Evolutionary conservation across 2,329 filamentous ascomycete species (phyloP).

Genomic region (Huntiella savannae): DNA sequence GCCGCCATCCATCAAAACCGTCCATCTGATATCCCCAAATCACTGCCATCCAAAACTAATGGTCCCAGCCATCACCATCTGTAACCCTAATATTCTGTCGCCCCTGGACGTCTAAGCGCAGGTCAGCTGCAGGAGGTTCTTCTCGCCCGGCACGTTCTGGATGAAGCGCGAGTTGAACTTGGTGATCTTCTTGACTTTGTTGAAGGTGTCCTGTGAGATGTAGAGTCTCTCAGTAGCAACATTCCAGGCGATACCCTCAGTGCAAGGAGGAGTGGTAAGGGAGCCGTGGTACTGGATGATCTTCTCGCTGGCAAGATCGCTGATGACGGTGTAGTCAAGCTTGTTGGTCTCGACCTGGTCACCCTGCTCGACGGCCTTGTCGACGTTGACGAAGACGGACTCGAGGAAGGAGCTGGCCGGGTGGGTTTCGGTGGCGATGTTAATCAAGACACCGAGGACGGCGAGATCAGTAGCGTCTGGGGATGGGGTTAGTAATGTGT

Average conservation of each 20-base stretch:
- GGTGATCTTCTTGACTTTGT: constrained; percentile 31
- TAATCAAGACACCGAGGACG: constrained; percentile 22
- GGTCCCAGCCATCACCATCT: not conserved
- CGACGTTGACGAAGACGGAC: constrained; percentile 21
- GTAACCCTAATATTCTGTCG: not conserved
- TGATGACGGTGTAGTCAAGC: constrained; percentile 26
- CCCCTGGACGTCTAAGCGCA: not conserved
- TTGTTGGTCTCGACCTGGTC: constrained; percentile 15
- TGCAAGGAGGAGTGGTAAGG: constrained; percentile 43
- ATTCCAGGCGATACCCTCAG: constrained; percentile 35
- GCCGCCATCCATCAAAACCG: not conserved
- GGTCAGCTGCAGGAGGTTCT: constrained; percentile 20
- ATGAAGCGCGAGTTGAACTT: constrained; percentile 37
- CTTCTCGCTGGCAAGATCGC: constrained; percentile 18
- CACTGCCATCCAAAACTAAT: not conserved
- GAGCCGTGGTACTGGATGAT: constrained; percentile 30
- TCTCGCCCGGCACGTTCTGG: constrained; percentile 28
- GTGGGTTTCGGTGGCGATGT: constrained; percentile 14
- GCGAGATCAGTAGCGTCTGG: constrained; percentile 13
- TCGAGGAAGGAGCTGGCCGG: constrained; percentile 16
- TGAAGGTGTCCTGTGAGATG: constrained; percentile 29
- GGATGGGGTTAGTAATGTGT: not conserved
- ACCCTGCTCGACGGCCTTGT: constrained; percentile 17
- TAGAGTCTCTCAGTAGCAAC: constrained; percentile 28
- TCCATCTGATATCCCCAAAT: not conserved